These are phyloP conservation scores for Aquilaria malaccensis DNA, from an alignment of 345 rosid genomes.

Conservation along the genomic window DNA sequence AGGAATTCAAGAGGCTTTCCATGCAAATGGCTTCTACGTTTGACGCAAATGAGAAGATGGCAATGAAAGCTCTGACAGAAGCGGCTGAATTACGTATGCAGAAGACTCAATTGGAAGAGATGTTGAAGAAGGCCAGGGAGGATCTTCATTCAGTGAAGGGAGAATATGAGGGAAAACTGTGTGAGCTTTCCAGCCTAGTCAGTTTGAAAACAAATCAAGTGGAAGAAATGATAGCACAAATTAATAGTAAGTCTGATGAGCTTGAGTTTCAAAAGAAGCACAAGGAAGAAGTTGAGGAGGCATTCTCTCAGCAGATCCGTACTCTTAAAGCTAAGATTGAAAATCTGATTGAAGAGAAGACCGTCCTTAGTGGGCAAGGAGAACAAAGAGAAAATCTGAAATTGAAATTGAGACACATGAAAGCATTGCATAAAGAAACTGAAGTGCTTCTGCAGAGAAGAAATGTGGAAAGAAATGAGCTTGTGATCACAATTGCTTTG, in stretches of 20 bases:
- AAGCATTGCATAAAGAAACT: slow-evolving; percentile 30
- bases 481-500: slow-evolving; percentile 29
- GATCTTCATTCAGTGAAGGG: slow-evolving; percentile 39
- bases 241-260: slow-evolving; percentile 41
- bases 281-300: slow-evolving; percentile 36
- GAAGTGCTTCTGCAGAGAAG: slow-evolving; percentile 35
- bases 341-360: slow-evolving; percentile 25
- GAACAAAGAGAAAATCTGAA: slow-evolving; percentile 28
- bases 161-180: slow-evolving; percentile 47
- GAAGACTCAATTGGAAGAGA: slow-evolving; percentile 57
- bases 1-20: slow-evolving; percentile 67
- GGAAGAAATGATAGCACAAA: slow-evolving; percentile 35
- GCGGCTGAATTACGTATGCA: slow-evolving; percentile 49
- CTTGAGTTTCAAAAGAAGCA: slow-evolving; percentile 43
- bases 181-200: slow-evolving; percentile 35
- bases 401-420: slow-evolving; percentile 38
- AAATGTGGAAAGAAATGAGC: slow-evolving; percentile 32
- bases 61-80: slow-evolving; percentile 68
- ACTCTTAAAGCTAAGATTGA: slow-evolving; percentile 39
- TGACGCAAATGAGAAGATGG: slow-evolving; percentile 78
- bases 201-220: slow-evolving; percentile 37
- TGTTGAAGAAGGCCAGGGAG: slow-evolving; percentile 45
- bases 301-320: slow-evolving; percentile 29
- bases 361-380: slow-evolving; percentile 24
- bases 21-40: slow-evolving; percentile 71